Conservation (phyloP, 1,139 yeast species). For the Protomyces gravidus region DNA sequence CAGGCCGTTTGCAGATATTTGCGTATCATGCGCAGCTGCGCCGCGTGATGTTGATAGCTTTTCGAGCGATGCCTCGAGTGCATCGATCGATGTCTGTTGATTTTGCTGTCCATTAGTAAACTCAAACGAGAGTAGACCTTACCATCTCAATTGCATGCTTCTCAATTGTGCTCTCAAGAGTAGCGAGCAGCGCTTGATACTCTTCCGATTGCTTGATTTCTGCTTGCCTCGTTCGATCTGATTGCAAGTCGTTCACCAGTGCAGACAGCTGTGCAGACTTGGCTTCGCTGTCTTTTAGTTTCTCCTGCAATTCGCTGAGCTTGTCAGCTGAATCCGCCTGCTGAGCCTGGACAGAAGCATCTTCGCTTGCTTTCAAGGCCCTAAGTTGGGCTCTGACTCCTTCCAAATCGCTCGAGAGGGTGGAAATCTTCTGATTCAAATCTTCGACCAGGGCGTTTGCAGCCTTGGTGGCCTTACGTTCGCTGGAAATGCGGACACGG, state of each 20-base stretch:
- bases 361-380: constrained; percentile 11
- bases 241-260: constrained; percentile 36
- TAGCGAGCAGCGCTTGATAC: not conserved
- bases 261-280: constrained; percentile 38
- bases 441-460: constrained; percentile 5
- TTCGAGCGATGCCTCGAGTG: too few species aligned
- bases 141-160: too few species aligned
- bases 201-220: constrained; percentile 27
- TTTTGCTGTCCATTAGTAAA: too few species aligned
- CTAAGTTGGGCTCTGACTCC: constrained; percentile 6
- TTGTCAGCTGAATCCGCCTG: too few species aligned
- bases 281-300: constrained; percentile 25
- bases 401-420: constrained; percentile 9
- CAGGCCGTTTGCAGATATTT: too few species aligned
- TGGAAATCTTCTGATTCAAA: not conserved
- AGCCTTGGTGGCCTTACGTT: constrained; percentile 24
- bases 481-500: constrained; percentile 23
- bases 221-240: too few species aligned
- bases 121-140: too few species aligned
- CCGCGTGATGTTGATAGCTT: too few species aligned
- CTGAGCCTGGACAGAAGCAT: constrained; percentile 21
- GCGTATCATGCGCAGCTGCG: too few species aligned
- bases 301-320: constrained; percentile 2
- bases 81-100: too few species aligned
- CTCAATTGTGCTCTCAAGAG: too few species aligned